Conservation (phyloP, 129 eudicot species). For the Escallonia rubra region DNA sequence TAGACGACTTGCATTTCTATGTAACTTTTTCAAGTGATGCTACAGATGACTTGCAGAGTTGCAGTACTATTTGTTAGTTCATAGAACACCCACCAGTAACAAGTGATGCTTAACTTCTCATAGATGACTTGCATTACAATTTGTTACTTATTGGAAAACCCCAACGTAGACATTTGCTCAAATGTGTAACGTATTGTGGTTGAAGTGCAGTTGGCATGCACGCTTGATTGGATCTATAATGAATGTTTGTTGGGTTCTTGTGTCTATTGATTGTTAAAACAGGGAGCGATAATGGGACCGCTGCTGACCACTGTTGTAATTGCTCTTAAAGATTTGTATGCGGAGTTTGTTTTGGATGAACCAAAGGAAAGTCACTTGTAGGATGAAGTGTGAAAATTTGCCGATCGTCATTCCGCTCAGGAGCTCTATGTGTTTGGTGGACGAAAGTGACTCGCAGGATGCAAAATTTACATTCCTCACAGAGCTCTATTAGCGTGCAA, state of each 20-base stretch:
- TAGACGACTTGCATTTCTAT: background rate
- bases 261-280: slow-evolving; percentile 12
- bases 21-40: no score
- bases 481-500: no score
- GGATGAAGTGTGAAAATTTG: background rate
- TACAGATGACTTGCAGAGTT: background rate
- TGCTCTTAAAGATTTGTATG: slow-evolving; percentile 85
- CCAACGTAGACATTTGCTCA: background rate
- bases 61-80: background rate
- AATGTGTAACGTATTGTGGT: background rate
- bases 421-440: no score
- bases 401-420: no score
- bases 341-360: slow-evolving; percentile 74
- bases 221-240: background rate
- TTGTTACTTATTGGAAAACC: background rate
- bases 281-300: slow-evolving; percentile 99
- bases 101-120: background rate
- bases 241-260: background rate
- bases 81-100: background rate
- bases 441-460: no score
- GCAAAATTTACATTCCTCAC: no score
- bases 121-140: background rate
- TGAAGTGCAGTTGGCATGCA: background rate
- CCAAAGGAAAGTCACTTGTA: slow-evolving; percentile 46
- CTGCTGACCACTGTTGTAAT: slow-evolving; percentile 88